A percentile compares a stretch with the other conserved stretches of the same genome.
Evolutionary conservation across 2,329 filamentous ascomycete species (phyloP).

Genomic region (Neocatenulostroma microsporum): DNA sequence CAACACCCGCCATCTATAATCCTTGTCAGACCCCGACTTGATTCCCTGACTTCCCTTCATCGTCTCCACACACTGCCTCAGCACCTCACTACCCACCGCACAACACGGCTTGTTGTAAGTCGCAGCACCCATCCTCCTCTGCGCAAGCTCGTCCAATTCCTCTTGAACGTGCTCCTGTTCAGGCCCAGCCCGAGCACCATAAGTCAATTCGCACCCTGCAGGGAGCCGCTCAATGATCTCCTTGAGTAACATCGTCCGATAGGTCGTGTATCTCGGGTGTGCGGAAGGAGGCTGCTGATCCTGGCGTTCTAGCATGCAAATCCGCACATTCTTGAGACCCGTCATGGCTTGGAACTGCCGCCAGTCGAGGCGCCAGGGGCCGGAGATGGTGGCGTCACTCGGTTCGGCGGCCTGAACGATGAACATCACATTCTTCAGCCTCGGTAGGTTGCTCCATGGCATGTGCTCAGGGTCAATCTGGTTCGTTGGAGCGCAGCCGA

Average conservation of each 20-base stretch:
- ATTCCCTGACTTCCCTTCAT: neutral
- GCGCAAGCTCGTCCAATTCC: constrained; percentile 4
- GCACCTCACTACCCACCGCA: neutral
- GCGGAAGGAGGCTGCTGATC: constrained; percentile 1
- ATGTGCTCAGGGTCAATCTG: too few relatives aligned
- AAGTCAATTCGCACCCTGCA: constrained; percentile 9
- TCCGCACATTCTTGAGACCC: too few relatives aligned
- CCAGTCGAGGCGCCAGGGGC: too few relatives aligned
- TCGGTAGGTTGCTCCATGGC: too few relatives aligned
- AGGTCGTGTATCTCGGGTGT: constrained; percentile 6
- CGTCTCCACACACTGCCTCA: neutral
- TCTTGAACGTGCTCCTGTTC: constrained; percentile 12
- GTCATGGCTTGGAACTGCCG: too few relatives aligned
- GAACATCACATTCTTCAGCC: too few relatives aligned
- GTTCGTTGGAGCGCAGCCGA: neutral
- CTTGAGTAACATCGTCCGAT: constrained; percentile 9
- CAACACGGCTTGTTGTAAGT: neutral
- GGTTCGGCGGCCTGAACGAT: too few relatives aligned
- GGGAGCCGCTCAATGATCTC: constrained; percentile 20
- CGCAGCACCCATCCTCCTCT: neutral
- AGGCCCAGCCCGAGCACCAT: constrained; percentile 7
- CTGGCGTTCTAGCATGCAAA: too few relatives aligned
- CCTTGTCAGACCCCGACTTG: neutral
- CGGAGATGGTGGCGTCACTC: too few relatives aligned
- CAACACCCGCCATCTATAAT: neutral